These are phyloP conservation scores for Inonotus obliquus DNA, from an alignment of 1,284 basidiomycete species.

Conservation along the genomic window DNA sequence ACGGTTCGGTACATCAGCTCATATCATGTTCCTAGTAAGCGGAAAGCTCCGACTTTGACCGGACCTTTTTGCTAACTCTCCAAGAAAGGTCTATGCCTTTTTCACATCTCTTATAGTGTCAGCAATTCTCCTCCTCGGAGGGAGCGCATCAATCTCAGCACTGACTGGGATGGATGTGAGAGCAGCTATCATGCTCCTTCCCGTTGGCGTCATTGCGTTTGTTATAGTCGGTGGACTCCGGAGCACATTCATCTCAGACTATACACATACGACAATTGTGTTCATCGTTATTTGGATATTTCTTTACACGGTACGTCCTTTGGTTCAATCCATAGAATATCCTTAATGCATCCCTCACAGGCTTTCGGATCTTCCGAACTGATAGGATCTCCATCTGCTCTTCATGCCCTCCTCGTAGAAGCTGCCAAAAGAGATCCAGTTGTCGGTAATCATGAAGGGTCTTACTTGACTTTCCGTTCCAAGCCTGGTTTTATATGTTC, in stretches of 20 bases:
- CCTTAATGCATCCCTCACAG: not conserved
- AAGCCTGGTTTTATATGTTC: constrained; percentile 50
- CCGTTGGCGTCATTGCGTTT: constrained; percentile 48
- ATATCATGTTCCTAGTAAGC: constrained; percentile 73
- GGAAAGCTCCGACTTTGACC: constrained; percentile 55
- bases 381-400: constrained; percentile 51
- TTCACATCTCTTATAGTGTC: constrained; percentile 13
- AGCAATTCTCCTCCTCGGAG: constrained; percentile 43
- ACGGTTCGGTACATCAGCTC: constrained; percentile 73
- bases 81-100: constrained; percentile 37
- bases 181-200: constrained; percentile 77
- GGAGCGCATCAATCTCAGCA: constrained; percentile 72
- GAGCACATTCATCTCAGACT: constrained; percentile 51
- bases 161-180: constrained; percentile 82
- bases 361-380: constrained; percentile 47
- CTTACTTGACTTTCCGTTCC: constrained; percentile 66
- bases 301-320: constrained; percentile 26
- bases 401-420: constrained; percentile 57
- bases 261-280: constrained; percentile 44
- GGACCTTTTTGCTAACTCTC: constrained; percentile 39
- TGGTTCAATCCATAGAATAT: not conserved
- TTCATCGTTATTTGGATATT: constrained; percentile 45
- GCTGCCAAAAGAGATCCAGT: constrained; percentile 48
- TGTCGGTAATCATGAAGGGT: constrained; percentile 60
- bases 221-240: constrained; percentile 56